phyloP scores from a whole-genome alignment of 164 flowering plant genomes.

The Stephania yunnanensis region DNA sequence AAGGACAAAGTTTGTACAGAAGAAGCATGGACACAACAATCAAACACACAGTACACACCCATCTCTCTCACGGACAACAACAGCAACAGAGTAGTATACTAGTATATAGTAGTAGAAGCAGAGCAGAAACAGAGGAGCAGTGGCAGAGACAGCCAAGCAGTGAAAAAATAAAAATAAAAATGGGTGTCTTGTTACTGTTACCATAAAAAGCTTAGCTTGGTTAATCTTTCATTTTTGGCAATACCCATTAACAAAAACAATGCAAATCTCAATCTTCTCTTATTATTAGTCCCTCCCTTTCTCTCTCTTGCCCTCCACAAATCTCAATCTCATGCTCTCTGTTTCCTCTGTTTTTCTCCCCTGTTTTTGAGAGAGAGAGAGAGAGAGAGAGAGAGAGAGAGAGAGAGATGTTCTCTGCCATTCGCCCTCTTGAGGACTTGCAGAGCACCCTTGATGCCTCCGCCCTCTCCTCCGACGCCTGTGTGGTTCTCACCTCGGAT shows the following conservation, averaged over 20 bases:
- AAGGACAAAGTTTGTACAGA: background rate
- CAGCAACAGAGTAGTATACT: too few species aligned
- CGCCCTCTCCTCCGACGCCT: constrained; percentile 51
- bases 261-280: background rate
- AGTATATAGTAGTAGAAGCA: background rate
- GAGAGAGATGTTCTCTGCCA: constrained; percentile 16
- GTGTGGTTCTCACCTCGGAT: constrained; percentile 40
- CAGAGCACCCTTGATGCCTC: constrained; percentile 37
- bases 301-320: too few species aligned
- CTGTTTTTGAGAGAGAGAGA: background rate
- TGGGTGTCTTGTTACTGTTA: background rate
- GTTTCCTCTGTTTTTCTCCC: background rate
- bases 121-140: background rate
- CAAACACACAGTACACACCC: too few species aligned
- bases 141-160: background rate
- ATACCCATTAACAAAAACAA: background rate
- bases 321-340: too few species aligned
- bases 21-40: too few species aligned
- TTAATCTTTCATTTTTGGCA: background rate
- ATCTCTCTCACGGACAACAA: too few species aligned
- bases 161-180: background rate
- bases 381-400: background rate
- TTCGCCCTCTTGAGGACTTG: constrained; percentile 14
- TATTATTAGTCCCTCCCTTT: too few species aligned
- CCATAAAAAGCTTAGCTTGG: background rate